Conservation (phyloP, 2,329 filamentous ascomycete genomes). For the Pseudonectria foliicola region DNA sequence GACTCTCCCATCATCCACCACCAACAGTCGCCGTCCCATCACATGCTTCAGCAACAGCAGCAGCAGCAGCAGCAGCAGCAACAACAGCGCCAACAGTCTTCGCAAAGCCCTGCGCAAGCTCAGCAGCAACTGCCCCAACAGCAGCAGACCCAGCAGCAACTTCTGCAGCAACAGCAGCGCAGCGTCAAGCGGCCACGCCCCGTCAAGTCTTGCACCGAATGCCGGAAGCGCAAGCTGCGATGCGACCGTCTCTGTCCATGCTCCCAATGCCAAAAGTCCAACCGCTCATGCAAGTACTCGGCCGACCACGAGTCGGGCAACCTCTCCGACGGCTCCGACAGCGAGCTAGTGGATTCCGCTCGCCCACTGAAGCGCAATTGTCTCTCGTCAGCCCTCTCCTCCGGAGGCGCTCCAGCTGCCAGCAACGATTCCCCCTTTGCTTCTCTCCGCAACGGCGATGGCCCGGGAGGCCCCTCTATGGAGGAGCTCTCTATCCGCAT, state of each 20-base stretch:
- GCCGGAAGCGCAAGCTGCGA: slow-evolving; percentile 49
- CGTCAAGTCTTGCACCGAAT: slow-evolving; percentile 50
- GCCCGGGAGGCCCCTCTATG: slow-evolving; percentile 27
- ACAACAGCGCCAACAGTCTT: slow-evolving; percentile 20
- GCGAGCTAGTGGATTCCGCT: slow-evolving; percentile 24
- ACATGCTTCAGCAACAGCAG: slow-evolving; percentile 16
- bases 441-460: slow-evolving; percentile 27
- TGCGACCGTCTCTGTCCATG: slow-evolving; percentile 52
- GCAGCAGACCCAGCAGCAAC: slow-evolving; percentile 11
- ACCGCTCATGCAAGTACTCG: slow-evolving; percentile 45
- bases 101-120: slow-evolving; percentile 14
- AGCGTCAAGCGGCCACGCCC: slow-evolving; percentile 48
- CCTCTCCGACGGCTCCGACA: slow-evolving; percentile 43
- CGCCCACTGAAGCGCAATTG: slow-evolving; percentile 35
- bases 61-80: slow-evolving; percentile 21
- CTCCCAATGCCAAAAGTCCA: slow-evolving; percentile 52
- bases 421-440: slow-evolving; percentile 19
- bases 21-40: slow-evolving; percentile 5
- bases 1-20: slow-evolving; percentile 10
- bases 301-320: slow-evolving; percentile 40
- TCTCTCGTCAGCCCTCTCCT: slow-evolving; percentile 17
- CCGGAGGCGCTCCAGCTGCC: slow-evolving; percentile 12
- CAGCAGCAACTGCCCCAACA: slow-evolving; percentile 14
- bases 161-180: slow-evolving; percentile 28
- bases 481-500: slow-evolving; percentile 44